Percentiles rank a stretch among this genome's conserved stretches.
phyloP scores from a whole-genome alignment of 164 flowering plant species.

The Berberis thunbergii region DNA sequence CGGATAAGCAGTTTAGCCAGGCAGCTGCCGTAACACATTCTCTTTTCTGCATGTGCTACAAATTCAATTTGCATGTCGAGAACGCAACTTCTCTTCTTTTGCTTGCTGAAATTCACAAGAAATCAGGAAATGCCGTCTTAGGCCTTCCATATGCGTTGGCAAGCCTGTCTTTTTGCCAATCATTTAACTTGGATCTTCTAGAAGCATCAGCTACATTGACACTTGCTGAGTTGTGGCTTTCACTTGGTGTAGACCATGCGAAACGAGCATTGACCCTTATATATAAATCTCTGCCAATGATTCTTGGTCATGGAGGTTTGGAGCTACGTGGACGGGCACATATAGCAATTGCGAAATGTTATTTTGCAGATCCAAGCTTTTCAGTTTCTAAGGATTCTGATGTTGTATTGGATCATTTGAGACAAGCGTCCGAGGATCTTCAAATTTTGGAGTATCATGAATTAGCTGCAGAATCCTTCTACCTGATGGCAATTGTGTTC shows the following conservation, averaged over 20 bases:
- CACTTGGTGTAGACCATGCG: constrained; percentile 76
- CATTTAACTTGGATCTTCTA: constrained; percentile 90
- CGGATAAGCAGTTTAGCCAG: constrained; percentile 87
- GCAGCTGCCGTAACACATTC: constrained; percentile 78
- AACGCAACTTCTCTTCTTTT: constrained; percentile 82
- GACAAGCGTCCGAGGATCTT: too few relatives aligned
- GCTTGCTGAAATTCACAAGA: constrained; percentile 92
- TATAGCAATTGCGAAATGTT: constrained; percentile 81
- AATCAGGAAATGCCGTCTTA: constrained; percentile 78
- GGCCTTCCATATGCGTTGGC: constrained; percentile 90
- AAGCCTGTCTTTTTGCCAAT: constrained; percentile 86
- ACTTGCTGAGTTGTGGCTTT: constrained; percentile 85
- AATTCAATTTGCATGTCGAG: constrained; percentile 78
- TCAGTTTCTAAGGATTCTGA: constrained; percentile 13
- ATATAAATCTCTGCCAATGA: constrained; percentile 43
- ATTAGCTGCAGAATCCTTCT: too few relatives aligned
- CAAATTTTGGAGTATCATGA: too few relatives aligned
- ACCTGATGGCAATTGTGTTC: too few relatives aligned
- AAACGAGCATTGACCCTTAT: constrained; percentile 55
- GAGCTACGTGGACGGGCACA: constrained; percentile 79
- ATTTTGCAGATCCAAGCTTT: constrained; percentile 64
- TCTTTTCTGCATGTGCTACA: constrained; percentile 78
- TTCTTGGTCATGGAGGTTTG: constrained; percentile 94
- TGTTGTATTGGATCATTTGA: too few relatives aligned
- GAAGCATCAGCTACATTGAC: constrained; percentile 83